These are phyloP conservation scores for Lactarius trivialis DNA, from an alignment of 768 basidiomycete genomes.

Conservation along the genomic window DNA sequence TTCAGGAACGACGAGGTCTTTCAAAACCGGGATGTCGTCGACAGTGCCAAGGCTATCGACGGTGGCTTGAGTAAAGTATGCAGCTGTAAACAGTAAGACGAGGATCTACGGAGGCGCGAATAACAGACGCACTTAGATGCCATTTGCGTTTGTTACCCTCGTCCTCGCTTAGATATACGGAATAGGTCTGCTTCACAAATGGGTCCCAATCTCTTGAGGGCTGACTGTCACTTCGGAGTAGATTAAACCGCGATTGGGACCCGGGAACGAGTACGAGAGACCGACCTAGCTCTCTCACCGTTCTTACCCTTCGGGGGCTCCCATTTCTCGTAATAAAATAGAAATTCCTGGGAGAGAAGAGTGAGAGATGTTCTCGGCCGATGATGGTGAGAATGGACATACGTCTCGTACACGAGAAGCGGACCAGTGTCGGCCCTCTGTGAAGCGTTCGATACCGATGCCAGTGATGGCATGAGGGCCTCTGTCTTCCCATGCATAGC, in stretches of 20 bases:
- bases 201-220: conserved; percentile 37
- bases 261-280: conserved; percentile 14
- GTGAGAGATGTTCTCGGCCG: conserved; percentile 11
- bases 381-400: conserved; percentile 11
- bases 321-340: conserved; percentile 51
- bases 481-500: conserved; percentile 87
- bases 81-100: conserved; percentile 41
- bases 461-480: conserved; percentile 73
- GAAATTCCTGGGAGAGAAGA: conserved; percentile 37
- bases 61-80: conserved; percentile 77
- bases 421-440: conserved; percentile 76
- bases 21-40: conserved; percentile 60
- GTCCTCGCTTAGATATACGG: conserved; percentile 30
- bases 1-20: conserved; percentile 61
- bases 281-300: conserved; percentile 28
- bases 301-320: conserved; percentile 35
- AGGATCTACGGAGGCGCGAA: background rate
- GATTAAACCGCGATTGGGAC: conserved; percentile 19
- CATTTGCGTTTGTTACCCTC: conserved; percentile 32
- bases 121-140: conserved; percentile 42
- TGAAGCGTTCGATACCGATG: conserved; percentile 83
- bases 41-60: conserved; percentile 66
- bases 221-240: conserved; percentile 31
- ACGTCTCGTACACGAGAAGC: conserved; percentile 63
- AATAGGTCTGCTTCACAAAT: conserved; percentile 51